phyloP scores from a whole-genome alignment of 768 basidiomycete genomes.

The Vararia minispora region DNA sequence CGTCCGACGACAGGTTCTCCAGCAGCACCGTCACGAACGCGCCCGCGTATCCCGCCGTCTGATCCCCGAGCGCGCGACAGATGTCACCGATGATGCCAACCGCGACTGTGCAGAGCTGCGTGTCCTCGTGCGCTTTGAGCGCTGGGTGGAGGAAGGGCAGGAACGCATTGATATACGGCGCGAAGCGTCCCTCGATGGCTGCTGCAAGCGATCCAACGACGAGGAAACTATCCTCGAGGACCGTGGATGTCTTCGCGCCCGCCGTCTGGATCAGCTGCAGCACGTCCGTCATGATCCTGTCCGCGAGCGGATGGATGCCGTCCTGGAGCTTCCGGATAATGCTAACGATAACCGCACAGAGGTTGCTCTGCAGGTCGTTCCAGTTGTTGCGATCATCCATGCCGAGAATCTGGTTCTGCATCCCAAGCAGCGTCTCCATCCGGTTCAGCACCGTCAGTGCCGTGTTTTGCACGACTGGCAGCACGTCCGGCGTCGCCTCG shows the following conservation, averaged over 20 bases:
- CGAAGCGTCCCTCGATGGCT: constrained; percentile 72
- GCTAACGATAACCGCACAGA: constrained; percentile 80
- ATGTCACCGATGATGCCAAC: constrained; percentile 95
- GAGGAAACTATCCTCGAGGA: constrained; percentile 94
- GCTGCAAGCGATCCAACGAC: constrained; percentile 68
- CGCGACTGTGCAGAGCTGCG: constrained; percentile 89
- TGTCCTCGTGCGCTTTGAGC: constrained; percentile 88
- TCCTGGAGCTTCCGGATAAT: constrained; percentile 76
- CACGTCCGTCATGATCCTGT: constrained; percentile 90
- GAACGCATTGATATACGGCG: constrained; percentile 78
- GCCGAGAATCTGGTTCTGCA: constrained; percentile 85
- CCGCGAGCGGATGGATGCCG: constrained; percentile 79
- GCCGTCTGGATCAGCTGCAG: constrained; percentile 78
- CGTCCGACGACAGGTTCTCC: constrained; percentile 83
- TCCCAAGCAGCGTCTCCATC: constrained; percentile 71
- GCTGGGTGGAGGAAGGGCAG: constrained; percentile 81
- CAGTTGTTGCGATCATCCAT: constrained; percentile 96
- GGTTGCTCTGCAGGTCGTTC: constrained; percentile 95
- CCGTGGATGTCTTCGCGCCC: constrained; percentile 87
- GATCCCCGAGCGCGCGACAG: constrained; percentile 85
- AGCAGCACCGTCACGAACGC: constrained; percentile 89
- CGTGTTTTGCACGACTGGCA: constrained; percentile 75
- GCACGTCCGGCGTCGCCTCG: constrained; percentile 68
- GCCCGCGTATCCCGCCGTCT: constrained; percentile 71
- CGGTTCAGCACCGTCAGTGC: constrained; percentile 73